phyloP scores from a whole-genome alignment of 148 eudicot genomes.

The Beta vulgaris region DNA sequence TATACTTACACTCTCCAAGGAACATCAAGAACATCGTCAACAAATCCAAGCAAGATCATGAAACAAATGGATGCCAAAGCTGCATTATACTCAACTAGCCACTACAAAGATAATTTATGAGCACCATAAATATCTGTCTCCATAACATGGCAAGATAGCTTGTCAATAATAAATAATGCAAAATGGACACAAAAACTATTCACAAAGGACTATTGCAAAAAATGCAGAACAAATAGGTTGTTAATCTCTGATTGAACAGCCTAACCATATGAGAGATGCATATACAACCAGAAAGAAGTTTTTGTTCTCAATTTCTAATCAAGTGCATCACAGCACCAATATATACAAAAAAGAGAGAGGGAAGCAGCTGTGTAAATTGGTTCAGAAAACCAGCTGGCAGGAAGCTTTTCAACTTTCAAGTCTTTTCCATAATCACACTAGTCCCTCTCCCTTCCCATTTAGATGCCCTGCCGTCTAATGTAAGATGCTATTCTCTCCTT shows the following conservation, averaged over 20 bases:
- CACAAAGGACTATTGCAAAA: neutral
- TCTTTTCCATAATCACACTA: neutral
- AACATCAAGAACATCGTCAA: constrained; percentile 93
- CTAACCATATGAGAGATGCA: neutral
- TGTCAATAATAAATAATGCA: neutral
- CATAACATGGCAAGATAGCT: neutral
- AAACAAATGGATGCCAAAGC: constrained; percentile 94
- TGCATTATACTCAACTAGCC: constrained; percentile 98
- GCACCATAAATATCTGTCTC: constrained; percentile 2
- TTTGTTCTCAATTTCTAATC: neutral
- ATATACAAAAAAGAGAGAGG: neutral
- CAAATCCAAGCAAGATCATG: constrained; percentile 92
- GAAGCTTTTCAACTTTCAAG: neutral
- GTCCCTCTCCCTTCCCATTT: neutral
- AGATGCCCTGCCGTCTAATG: neutral
- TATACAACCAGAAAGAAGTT: too few relatives aligned
- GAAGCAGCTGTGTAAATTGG: neutral
- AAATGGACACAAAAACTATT: neutral
- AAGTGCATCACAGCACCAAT: neutral
- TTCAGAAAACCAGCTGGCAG: neutral
- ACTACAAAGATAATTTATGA: constrained; percentile 43
- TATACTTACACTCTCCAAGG: constrained; percentile 99
- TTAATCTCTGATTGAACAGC: neutral
- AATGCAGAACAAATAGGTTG: neutral
- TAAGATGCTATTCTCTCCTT: neutral